Evolutionary conservation across 306 rosid species (phyloP).

Genomic region (Quercus agrifolia): DNA sequence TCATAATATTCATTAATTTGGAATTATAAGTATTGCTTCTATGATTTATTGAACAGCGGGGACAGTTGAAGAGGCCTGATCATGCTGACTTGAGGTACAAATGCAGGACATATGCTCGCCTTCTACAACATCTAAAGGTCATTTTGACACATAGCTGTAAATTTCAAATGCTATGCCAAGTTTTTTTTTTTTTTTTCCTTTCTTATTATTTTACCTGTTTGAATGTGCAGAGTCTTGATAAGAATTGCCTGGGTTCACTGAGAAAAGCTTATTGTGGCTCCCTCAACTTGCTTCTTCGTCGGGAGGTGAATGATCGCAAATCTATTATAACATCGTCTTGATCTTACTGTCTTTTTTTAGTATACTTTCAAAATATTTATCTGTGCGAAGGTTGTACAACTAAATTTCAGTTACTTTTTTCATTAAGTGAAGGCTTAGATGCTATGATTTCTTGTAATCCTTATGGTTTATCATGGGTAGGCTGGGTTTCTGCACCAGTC

Average conservation of each 20-base stretch:
- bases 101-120: slow-evolving; percentile 92
- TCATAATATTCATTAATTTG: slow-evolving; percentile 3
- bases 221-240: slow-evolving; percentile 75
- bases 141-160: slow-evolving; percentile 11
- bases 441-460: background rate
- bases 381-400: slow-evolving; percentile 8
- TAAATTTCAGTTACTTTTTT: slow-evolving; percentile 2
- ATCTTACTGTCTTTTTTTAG: slow-evolving; percentile 12
- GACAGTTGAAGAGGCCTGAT: slow-evolving; percentile 97
- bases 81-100: slow-evolving; percentile 90
- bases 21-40: slow-evolving; percentile 21
- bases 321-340: slow-evolving; percentile 9
- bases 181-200: background rate
- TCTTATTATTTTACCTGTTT: slow-evolving; percentile 19
- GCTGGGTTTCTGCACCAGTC: background rate
- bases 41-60: slow-evolving; percentile 58
- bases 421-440: background rate
- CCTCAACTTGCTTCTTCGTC: slow-evolving; percentile 90
- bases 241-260: slow-evolving; percentile 63
- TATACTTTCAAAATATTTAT: background rate
- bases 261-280: slow-evolving; percentile 88
- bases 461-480: background rate
- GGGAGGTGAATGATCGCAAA: slow-evolving; percentile 67
- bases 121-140: slow-evolving; percentile 90
- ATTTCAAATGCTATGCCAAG: slow-evolving; percentile 4